A percentile compares a stretch with the other conserved stretches of the same genome.
phyloP scores from a whole-genome alignment of 495 filamentous ascomycete species.

The Trichoderma virens region DNA sequence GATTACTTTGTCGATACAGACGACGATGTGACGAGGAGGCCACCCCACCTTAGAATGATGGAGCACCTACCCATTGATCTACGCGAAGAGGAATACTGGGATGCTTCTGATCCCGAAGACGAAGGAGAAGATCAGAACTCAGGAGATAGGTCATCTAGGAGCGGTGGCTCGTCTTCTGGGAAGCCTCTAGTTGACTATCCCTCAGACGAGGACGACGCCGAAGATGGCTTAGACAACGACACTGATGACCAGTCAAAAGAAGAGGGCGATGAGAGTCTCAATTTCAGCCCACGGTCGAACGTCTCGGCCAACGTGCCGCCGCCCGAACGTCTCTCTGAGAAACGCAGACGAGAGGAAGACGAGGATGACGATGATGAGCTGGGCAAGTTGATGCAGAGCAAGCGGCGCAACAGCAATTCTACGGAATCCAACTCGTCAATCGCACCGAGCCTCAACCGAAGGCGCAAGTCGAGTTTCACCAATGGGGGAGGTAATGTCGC shows the following conservation, averaged over 20 bases:
- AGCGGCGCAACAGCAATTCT: constrained; percentile 52
- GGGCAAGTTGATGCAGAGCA: constrained; percentile 60
- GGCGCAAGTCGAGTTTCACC: constrained; percentile 20
- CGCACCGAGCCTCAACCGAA: constrained; percentile 11
- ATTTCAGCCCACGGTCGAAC: constrained; percentile 22
- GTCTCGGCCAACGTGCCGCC: constrained; percentile 33
- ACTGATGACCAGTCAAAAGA: constrained; percentile 12
- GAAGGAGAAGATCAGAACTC: constrained; percentile 26
- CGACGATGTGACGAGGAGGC: constrained; percentile 42
- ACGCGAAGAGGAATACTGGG: constrained; percentile 91
- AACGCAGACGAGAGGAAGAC: constrained; percentile 79
- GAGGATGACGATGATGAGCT: constrained; percentile 87
- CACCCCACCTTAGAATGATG: constrained; percentile 60
- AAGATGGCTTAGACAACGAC: constrained; percentile 34
- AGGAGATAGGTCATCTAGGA: constrained; percentile 14
- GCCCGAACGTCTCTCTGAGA: constrained; percentile 79
- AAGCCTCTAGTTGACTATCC: constrained; percentile 86
- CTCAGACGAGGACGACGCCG: constrained; percentile 70
- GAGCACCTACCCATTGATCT: constrained; percentile 64
- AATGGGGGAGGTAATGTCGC: constrained; percentile 13
- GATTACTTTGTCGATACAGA: constrained; percentile 48
- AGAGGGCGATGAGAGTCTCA: constrained; percentile 14
- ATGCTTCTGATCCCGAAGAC: constrained; percentile 83
- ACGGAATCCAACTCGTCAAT: constrained; percentile 21
- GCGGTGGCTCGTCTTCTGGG: constrained; percentile 45